These are phyloP conservation scores for Rhodomyrtus psidioides DNA, from an alignment of 441 rosid species.

Conservation along the genomic window DNA sequence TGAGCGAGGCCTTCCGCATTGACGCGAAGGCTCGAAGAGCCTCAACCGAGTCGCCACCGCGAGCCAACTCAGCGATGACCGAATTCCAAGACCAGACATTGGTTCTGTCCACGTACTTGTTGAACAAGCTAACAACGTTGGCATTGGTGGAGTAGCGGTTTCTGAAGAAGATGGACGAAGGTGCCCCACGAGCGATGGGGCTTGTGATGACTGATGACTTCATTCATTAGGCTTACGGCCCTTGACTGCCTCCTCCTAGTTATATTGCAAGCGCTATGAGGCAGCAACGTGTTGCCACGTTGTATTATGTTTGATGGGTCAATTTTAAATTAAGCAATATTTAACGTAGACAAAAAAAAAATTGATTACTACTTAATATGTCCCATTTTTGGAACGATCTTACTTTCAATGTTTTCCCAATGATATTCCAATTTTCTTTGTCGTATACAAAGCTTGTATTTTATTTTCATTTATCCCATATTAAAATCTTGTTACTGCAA, in stretches of 20 bases:
- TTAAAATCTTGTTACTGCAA: no score
- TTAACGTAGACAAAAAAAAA: no score
- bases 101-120: conserved; percentile 60
- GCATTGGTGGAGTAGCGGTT: conserved; percentile 7
- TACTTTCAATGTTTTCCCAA: no score
- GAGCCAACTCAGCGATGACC: conserved; percentile 71
- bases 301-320: no score
- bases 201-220: not conserved
- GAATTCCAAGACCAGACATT: conserved; percentile 81
- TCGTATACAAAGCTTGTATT: no score
- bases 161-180: not conserved
- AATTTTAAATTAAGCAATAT: no score
- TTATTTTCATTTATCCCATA: no score
- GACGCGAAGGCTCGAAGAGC: conserved; percentile 76
- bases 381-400: no score
- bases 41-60: conserved; percentile 62
- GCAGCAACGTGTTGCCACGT: no score
- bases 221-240: not conserved
- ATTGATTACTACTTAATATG: no score
- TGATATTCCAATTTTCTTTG: no score
- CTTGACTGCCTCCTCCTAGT: not conserved
- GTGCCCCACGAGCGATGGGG: not conserved
- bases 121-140: conserved; percentile 51
- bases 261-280: not conserved
- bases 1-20: conserved; percentile 62